Base-by-base conservation (phyloP, 148 eudicot genomes). In the Gaultheria prostrata region DNA sequence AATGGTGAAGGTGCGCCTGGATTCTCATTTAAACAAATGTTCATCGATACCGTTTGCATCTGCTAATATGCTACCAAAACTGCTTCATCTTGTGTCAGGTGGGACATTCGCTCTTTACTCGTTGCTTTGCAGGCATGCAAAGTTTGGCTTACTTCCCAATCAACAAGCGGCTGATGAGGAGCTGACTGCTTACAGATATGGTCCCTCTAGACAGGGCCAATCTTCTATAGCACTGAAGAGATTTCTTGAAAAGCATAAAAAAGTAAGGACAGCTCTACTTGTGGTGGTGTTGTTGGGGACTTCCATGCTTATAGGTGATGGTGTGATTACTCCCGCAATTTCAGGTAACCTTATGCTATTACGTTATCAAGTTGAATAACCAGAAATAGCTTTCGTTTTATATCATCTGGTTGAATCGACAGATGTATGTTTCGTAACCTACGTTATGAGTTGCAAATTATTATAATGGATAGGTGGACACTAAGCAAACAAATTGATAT, bases 121-220 rank as follows among this genome's bases (percentile, higher is more conserved):
- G 50, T 87, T 97, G 82, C 95, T 97, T 78, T 97, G 99, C 85
- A 89, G 99, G 84, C 95, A 97, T 88, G 98, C 96, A 83, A 97
- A 93, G 84, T 89, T 97, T 43, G 90, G 96, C 86, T 88, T 97
- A 82, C 99, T 97, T 87, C 98, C 99, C 54, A 95, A 95, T 90
- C 99, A 97, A 83, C 99, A 97, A 92, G 98, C 98, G 80, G 99
- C 99, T 70, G 98, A 97, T 80, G 98, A 97, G 85, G 98, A 95
- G 87, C 87, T 97, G 79, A 91, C 99, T n/a, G 81, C 98, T 74
- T 95, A 93, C 87, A 95, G 80, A 87, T 91, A 88, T 87, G 94
- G 95, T 43, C 90, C 88, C 54, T 80, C 91, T 33, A 80, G 86
- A 75, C 89, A 86, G 84, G 77, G 76, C 82, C 8, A 87, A 53